Conservation (phyloP, 768 basidiomycete species). For the Flagelloscypha sp. region DNA sequence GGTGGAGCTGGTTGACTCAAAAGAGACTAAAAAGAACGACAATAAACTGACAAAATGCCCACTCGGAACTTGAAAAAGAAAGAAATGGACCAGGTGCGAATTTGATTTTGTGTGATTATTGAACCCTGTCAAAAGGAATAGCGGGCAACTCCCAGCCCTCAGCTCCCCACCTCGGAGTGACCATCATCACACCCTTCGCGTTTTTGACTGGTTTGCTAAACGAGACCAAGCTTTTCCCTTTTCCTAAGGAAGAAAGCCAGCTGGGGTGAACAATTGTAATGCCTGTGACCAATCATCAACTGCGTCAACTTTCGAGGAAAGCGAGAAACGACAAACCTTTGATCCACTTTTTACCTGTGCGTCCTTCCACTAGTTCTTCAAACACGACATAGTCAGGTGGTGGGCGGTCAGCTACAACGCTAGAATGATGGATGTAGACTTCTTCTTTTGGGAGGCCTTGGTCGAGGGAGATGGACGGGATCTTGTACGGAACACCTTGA, state of each 20-base stretch:
- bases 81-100: no score
- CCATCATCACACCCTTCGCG: conserved; percentile 56
- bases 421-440: conserved; percentile 88
- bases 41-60: no score
- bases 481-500: conserved; percentile 75
- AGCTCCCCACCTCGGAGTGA: conserved; percentile 78
- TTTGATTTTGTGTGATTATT: no score
- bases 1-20: no score
- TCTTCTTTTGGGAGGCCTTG: no score
- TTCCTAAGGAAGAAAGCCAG: conserved; percentile 81
- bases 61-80: no score
- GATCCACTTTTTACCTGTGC: conserved; percentile 66
- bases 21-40: no score
- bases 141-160: conserved; percentile 85
- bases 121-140: no score
- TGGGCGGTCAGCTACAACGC: conserved; percentile 54
- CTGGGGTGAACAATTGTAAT: conserved; percentile 78
- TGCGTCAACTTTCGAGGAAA: neutral
- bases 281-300: conserved; percentile 31
- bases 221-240: conserved; percentile 71
- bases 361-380: conserved; percentile 73
- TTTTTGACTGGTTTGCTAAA: conserved; percentile 83
- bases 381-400: conserved; percentile 87
- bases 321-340: conserved; percentile 48
- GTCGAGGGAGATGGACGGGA: conserved; percentile 63